Evolutionary conservation across 805 yeast species (phyloP).

Genomic region (Starmerella sirachaensis): DNA sequence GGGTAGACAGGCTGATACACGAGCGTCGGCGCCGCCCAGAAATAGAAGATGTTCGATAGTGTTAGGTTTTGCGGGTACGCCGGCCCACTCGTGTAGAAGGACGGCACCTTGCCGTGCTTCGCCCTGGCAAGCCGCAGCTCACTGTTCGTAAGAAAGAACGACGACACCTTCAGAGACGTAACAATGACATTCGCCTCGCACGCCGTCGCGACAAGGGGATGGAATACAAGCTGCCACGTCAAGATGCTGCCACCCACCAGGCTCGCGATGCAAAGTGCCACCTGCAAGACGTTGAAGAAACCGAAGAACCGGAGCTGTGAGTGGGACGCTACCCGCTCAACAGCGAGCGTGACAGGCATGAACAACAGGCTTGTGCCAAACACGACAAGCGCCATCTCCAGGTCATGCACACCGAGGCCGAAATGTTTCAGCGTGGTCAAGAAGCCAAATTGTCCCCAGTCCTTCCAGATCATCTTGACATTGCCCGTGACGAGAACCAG

Average conservation of each 20-base stretch:
- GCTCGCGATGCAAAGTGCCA: slow-evolving; percentile 22
- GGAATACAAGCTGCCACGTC: slow-evolving; percentile 27
- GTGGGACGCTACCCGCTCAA: slow-evolving; percentile 28
- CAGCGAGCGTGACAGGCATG: slow-evolving; percentile 29
- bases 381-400: slow-evolving; percentile 23
- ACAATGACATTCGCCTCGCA: slow-evolving; percentile 34
- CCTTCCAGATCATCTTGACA: slow-evolving; percentile 31
- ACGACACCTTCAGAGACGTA: slow-evolving; percentile 32
- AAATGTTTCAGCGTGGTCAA: slow-evolving; percentile 24
- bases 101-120: slow-evolving; percentile 25
- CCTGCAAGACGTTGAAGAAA: slow-evolving; percentile 26
- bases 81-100: slow-evolving; percentile 24
- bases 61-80: slow-evolving; percentile 35
- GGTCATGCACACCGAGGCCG: slow-evolving; percentile 28
- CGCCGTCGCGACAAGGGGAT: slow-evolving; percentile 36
- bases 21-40: slow-evolving; percentile 38
- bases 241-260: slow-evolving; percentile 14
- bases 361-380: slow-evolving; percentile 27
- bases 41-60: slow-evolving; percentile 29
- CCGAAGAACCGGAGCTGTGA: neutral
- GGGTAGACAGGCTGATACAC: slow-evolving; percentile 41
- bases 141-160: slow-evolving; percentile 36
- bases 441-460: slow-evolving; percentile 31
- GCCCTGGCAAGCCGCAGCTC: slow-evolving; percentile 31
- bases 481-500: slow-evolving; percentile 32